Conservation (phyloP, 805 yeast species). For the Candida xiaguanensis region DNA sequence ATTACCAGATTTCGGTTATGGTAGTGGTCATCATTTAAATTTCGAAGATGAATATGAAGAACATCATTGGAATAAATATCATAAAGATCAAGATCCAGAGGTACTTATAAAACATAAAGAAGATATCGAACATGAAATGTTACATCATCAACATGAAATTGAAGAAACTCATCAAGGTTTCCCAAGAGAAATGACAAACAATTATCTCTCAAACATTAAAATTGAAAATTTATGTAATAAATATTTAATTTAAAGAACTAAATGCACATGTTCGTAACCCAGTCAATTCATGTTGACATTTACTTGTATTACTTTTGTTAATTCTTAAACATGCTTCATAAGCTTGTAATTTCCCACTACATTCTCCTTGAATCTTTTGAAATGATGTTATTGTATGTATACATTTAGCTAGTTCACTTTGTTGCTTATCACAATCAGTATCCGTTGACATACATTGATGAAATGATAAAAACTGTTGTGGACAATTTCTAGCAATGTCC, state of each 20-base stretch:
- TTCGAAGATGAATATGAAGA: conserved; percentile 91
- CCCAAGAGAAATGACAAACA: conserved; percentile 27
- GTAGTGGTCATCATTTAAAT: conserved; percentile 92
- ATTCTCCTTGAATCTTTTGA: conserved; percentile 60
- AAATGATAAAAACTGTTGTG: conserved; percentile 65
- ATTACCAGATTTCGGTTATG: conserved; percentile 89
- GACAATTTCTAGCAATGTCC: conserved; percentile 75
- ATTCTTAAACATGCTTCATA: conserved; percentile 64
- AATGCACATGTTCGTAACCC: conserved; percentile 66
- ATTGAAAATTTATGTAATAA: conserved; percentile 30
- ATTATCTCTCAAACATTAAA: conserved; percentile 26
- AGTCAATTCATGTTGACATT: conserved; percentile 52
- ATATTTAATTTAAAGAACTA: conserved; percentile 17
- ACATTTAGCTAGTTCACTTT: conserved; percentile 56
- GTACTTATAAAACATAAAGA: conserved; percentile 78
- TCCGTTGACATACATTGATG: conserved; percentile 66
- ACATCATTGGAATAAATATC: conserved; percentile 89
- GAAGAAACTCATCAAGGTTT: conserved; percentile 46
- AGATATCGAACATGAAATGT: conserved; percentile 81
- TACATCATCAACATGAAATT: conserved; percentile 83
- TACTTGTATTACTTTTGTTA: conserved; percentile 40
- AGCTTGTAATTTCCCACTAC: conserved; percentile 53
- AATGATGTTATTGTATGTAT: conserved; percentile 71
- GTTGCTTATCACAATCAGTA: conserved; percentile 56
- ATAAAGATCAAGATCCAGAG: conserved; percentile 76